Evolutionary conservation across 192 early-diverging fungal genomes (phyloP), one percentile per base, ranked within the genome.

Genomic region (Backusella mclennaniae): DNA sequence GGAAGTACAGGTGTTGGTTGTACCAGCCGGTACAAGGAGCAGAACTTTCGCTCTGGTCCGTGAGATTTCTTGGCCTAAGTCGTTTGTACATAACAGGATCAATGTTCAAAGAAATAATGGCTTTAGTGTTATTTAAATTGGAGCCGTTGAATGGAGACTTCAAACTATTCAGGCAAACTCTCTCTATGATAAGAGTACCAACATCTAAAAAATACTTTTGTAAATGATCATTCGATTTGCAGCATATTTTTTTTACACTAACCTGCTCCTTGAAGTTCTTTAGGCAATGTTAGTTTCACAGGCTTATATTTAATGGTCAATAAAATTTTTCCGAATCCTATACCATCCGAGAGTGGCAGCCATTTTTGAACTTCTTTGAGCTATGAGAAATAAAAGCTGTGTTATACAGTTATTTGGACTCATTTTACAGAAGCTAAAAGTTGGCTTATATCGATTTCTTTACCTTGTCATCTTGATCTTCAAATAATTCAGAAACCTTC

Each of bases 311-410:
- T 68, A 19, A 80, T 26, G 19, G 56, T 66, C 1, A 80, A 26
- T 17, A 72, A 44, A 19, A 80, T 4, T 56, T 80, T 80, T 9
- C 79, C 79, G 35, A 76, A 76, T 2, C 75, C 79, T 59, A 80
- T 80, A 35, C 79, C 79, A 35, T 76, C 63, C 4, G 44, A 26
- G 7, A 80, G 63, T n/a, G 75, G 63, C 2, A 80, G 6, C 79
- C 79, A 80, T 14, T 75, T 41, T 19, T 76, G 56, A 23, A 66
- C 29, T 69, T 76, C 79, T 35, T 76, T 76, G 19, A 67, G 69
- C 75, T 76, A 26, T 35, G 49, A 14, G 9, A 41, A 36, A 38
- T 41, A 15, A n/a, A 17, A 31, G 6, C 0, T 72, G 36, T 11
- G 11, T 39, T 38, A 21, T 38, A 38, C 4, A 21, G 14, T 17